phyloP scores from a whole-genome alignment of 306 rosid genomes.

The Spatholobus suberectus region DNA sequence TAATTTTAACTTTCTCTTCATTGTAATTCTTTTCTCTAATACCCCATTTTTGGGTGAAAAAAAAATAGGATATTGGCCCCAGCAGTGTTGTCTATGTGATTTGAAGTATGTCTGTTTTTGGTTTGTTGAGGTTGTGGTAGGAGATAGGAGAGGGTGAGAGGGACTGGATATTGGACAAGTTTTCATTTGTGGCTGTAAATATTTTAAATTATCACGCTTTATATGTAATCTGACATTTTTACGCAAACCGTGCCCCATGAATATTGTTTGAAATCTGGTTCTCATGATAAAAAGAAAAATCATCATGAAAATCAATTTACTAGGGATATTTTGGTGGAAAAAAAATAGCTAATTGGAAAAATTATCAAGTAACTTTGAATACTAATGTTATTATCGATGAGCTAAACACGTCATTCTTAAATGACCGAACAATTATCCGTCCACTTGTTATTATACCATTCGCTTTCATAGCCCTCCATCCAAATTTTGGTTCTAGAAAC shows the following conservation, averaged over 20 bases:
- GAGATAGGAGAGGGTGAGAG: conserved; percentile 37
- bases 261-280: neutral
- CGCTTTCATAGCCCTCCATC: neutral
- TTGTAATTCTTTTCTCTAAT: conserved; percentile 49
- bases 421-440: neutral
- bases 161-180: conserved; percentile 31
- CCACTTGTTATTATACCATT: neutral
- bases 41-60: conserved; percentile 45
- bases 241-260: neutral
- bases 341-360: neutral
- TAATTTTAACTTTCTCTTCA: conserved; percentile 35
- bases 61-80: conserved; percentile 40
- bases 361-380: neutral
- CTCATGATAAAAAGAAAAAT: neutral
- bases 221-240: conserved; percentile 34
- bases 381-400: neutral
- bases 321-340: neutral
- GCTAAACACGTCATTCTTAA: neutral
- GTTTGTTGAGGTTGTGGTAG: conserved; percentile 45
- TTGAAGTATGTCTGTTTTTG: conserved; percentile 42
- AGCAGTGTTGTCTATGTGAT: conserved; percentile 43
- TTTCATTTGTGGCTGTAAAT: conserved; percentile 64
- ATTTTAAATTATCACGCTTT: conserved; percentile 43
- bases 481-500: neutral
- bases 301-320: neutral